phyloP scores from a whole-genome alignment of 2,329 filamentous ascomycete species.

The Sarocladiaceae sp. region DNA sequence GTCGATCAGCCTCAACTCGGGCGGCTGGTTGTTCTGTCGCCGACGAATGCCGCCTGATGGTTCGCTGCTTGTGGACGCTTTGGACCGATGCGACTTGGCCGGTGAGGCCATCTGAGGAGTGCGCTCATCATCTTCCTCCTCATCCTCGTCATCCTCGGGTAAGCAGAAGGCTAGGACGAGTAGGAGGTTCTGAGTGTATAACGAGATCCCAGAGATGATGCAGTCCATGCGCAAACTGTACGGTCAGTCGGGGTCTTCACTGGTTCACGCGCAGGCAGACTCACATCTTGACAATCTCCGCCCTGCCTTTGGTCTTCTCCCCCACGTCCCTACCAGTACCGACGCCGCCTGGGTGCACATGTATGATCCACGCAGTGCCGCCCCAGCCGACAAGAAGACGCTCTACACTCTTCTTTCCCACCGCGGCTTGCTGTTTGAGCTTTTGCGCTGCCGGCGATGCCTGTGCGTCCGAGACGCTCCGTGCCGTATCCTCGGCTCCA shows the following conservation, averaged over 20 bases:
- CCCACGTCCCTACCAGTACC: conserved; percentile 62
- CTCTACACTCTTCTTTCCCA: conserved; percentile 54
- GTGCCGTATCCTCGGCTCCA: conserved; percentile 49
- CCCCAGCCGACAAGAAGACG: conserved; percentile 93
- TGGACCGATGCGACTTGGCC: conserved; percentile 39
- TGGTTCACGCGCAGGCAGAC: conserved; percentile 27
- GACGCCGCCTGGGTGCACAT: conserved; percentile 74
- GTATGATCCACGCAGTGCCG: conserved; percentile 91
- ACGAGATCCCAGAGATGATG: conserved; percentile 92
- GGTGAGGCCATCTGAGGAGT: neutral
- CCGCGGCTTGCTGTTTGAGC: conserved; percentile 44
- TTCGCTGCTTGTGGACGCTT: conserved; percentile 48
- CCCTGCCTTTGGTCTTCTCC: conserved; percentile 70
- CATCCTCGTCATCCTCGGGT: conserved; percentile 64
- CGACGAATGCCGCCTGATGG: conserved; percentile 64
- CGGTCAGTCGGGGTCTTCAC: conserved; percentile 21
- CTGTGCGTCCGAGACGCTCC: conserved; percentile 10
- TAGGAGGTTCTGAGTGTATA: conserved; percentile 90
- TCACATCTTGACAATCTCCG: conserved; percentile 90
- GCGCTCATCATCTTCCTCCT: conserved; percentile 31
- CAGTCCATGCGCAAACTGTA: conserved; percentile 87
- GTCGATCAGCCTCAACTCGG: conserved; percentile 88
- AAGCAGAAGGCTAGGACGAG: conserved; percentile 88
- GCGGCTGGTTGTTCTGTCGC: conserved; percentile 74
- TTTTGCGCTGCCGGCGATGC: conserved; percentile 43